Conservation (phyloP, 306 rosid genomes). For the Inga leiocalycina region DNA sequence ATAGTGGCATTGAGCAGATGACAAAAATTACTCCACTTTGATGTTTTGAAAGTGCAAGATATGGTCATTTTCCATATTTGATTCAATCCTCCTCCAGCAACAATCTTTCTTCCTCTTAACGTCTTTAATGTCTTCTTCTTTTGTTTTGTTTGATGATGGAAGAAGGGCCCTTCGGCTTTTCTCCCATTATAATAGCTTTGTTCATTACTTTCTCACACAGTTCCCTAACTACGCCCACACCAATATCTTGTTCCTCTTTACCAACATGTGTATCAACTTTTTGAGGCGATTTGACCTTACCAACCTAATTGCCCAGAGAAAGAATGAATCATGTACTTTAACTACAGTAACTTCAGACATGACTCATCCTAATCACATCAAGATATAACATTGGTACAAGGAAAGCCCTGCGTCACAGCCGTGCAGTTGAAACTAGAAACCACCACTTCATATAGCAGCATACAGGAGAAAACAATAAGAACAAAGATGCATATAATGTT, state of each 20-base stretch:
- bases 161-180: constrained; percentile 27
- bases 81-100: constrained; percentile 48
- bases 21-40: constrained; percentile 64
- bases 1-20: constrained; percentile 48
- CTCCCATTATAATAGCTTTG: constrained; percentile 4
- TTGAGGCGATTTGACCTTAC: constrained; percentile 36
- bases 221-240: constrained; percentile 17
- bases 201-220: constrained; percentile 27
- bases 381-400: background rate
- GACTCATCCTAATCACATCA: background rate
- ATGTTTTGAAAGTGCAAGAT: constrained; percentile 51
- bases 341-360: background rate
- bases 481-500: background rate
- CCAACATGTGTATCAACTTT: constrained; percentile 42
- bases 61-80: constrained; percentile 38
- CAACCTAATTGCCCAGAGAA: constrained; percentile 15
- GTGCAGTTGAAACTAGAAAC: background rate
- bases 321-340: constrained; percentile 12
- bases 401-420: background rate
- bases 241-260: constrained; percentile 22
- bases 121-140: constrained; percentile 43
- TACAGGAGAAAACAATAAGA: background rate
- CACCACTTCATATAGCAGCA: background rate
- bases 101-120: constrained; percentile 47
- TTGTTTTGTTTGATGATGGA: background rate